Conservation (phyloP, 1,284 basidiomycete genomes). For the Cutaneotrichosporon sp. region DNA sequence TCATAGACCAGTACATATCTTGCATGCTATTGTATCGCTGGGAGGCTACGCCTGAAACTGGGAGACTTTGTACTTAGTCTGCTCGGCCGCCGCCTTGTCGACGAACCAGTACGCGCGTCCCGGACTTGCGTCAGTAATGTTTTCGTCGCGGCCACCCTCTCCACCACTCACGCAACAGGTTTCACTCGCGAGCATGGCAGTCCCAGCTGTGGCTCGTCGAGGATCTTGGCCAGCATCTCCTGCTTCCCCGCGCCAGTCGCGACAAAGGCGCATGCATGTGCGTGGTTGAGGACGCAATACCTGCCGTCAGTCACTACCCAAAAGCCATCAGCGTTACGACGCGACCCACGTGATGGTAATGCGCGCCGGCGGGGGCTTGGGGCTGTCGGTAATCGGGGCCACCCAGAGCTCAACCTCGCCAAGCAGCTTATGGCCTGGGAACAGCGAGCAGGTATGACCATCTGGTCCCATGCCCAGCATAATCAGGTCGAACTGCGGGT, state of each 20-base stretch:
- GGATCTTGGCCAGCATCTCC: slow-evolving; percentile 64
- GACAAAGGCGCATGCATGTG: slow-evolving; percentile 79
- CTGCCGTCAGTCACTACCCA: slow-evolving; percentile 16
- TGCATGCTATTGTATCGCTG: no score
- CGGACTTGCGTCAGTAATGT: slow-evolving; percentile 49
- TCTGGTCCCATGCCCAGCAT: slow-evolving; percentile 90
- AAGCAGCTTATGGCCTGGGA: slow-evolving; percentile 85
- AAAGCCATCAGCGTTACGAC: no score
- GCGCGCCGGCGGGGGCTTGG: slow-evolving; percentile 84
- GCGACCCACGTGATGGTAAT: slow-evolving; percentile 61
- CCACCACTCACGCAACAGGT: slow-evolving; percentile 58
- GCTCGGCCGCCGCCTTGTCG: slow-evolving; percentile 68
- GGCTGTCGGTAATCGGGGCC: slow-evolving; percentile 84
- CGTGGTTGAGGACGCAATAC: slow-evolving; percentile 88
- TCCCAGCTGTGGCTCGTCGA: slow-evolving; percentile 74
- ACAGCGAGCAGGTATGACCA: slow-evolving; percentile 94
- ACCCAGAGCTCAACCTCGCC: slow-evolving; percentile 88
- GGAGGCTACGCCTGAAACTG: slow-evolving; percentile 21
- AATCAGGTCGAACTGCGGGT: slow-evolving; percentile 92
- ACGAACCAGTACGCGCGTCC: slow-evolving; percentile 89
- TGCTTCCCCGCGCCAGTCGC: slow-evolving; percentile 77
- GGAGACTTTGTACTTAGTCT: slow-evolving; percentile 49
- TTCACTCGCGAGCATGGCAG: slow-evolving; percentile 79
- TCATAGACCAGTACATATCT: no score
- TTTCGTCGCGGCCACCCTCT: neutral